Evolutionary conservation across 805 yeast species (phyloP).

Genomic region (Pichia kluyveri): DNA sequence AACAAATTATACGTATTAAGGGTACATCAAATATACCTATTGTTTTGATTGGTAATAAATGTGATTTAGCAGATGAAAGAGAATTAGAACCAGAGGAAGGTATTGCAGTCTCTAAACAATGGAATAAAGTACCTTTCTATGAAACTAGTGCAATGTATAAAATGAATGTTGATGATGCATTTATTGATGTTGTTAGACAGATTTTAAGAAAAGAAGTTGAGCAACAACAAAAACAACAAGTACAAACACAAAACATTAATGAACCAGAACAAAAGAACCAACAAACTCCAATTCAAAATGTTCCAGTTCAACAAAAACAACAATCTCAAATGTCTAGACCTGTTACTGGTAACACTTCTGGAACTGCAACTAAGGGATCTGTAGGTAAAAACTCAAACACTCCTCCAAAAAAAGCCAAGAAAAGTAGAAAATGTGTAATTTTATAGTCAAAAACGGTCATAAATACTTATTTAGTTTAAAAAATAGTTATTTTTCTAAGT

Average conservation of each 20-base stretch:
- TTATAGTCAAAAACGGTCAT: neutral
- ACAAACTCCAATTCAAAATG: neutral
- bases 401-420: neutral
- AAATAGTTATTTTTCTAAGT: neutral
- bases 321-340: neutral
- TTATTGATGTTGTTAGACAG: constrained; percentile 80
- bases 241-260: neutral
- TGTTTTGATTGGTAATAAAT: constrained; percentile 87
- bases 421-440: constrained; percentile 2
- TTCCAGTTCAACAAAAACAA: neutral
- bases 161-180: constrained; percentile 86
- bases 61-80: constrained; percentile 71
- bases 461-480: neutral
- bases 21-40: constrained; percentile 72
- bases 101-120: constrained; percentile 66
- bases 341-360: neutral
- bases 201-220: constrained; percentile 67
- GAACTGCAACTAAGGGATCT: neutral
- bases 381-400: neutral
- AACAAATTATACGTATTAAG: constrained; percentile 78
- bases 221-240: constrained; percentile 9
- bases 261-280: neutral
- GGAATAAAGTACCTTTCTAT: constrained; percentile 89
- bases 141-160: constrained; percentile 90
- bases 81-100: constrained; percentile 77